phyloP scores from a whole-genome alignment of 2,329 filamentous ascomycete genomes.

The Microcyclosporella mali region DNA sequence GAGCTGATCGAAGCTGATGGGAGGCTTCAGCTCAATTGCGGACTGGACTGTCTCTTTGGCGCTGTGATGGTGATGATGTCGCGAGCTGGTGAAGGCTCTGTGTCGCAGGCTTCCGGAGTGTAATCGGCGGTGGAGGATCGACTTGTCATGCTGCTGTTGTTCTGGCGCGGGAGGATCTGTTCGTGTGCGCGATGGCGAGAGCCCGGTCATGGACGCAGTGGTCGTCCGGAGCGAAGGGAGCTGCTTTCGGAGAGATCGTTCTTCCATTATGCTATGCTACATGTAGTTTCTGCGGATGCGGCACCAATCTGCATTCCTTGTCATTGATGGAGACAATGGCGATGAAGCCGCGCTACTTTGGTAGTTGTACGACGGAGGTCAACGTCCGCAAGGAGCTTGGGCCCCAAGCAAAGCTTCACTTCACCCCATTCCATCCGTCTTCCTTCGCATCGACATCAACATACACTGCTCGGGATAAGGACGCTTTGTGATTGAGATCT shows the following conservation, averaged over 20 bases:
- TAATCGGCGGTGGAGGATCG: slow-evolving; percentile 16
- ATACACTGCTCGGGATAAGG: no score
- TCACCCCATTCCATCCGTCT: no score
- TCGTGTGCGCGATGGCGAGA: slow-evolving; percentile 16
- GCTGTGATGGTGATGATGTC: slow-evolving; percentile 21
- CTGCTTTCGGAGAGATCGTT: slow-evolving; percentile 6
- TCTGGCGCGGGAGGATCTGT: slow-evolving; percentile 14
- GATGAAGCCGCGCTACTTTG: no score
- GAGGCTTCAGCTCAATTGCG: slow-evolving; percentile 39
- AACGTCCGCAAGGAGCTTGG: no score
- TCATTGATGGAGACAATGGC: no score
- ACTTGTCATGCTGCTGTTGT: slow-evolving; percentile 13
- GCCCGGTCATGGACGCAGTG: slow-evolving; percentile 3
- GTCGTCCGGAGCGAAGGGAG: slow-evolving; percentile 16
- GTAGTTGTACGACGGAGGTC: no score
- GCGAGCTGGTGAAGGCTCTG: slow-evolving; percentile 16
- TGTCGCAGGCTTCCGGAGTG: slow-evolving; percentile 19
- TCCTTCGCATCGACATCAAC: no score
- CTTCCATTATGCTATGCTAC: no score
- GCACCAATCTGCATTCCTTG: no score
- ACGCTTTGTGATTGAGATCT: no score
- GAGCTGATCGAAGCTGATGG: slow-evolving; percentile 39
- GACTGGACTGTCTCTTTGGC: slow-evolving; percentile 41
- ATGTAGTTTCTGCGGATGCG: no score
- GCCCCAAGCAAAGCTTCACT: no score